Conservation (phyloP, 2,329 filamentous ascomycete species). For the Sphaerulina populicola region DNA sequence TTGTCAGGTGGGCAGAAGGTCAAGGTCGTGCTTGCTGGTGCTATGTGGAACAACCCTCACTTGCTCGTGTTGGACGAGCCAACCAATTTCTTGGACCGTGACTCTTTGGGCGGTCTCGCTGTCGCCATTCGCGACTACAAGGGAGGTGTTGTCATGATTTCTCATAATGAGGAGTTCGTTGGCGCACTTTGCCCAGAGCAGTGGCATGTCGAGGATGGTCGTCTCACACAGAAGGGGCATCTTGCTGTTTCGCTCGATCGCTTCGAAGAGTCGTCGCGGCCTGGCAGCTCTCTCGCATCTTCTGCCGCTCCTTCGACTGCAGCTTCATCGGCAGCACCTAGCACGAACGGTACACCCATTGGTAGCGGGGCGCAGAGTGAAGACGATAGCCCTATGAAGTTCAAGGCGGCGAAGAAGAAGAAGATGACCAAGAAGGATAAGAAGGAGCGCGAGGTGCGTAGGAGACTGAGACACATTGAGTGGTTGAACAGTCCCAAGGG, state of each 20-base stretch:
- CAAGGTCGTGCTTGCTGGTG: slow-evolving; percentile 92
- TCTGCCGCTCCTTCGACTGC: slow-evolving; percentile 57
- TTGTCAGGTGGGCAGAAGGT: slow-evolving; percentile 97
- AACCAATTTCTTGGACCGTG: slow-evolving; percentile 97
- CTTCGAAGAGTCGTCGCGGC: slow-evolving; percentile 68
- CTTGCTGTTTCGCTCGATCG: slow-evolving; percentile 66
- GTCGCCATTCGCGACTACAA: slow-evolving; percentile 97
- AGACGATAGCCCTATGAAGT: slow-evolving; percentile 83
- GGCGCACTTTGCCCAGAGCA: slow-evolving; percentile 92
- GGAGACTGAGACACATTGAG: slow-evolving; percentile 72
- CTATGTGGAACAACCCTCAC: slow-evolving; percentile 75
- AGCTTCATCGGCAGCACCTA: slow-evolving; percentile 28
- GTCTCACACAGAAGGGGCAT: slow-evolving; percentile 74
- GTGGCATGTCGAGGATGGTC: slow-evolving; percentile 85
- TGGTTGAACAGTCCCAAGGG: slow-evolving; percentile 66
- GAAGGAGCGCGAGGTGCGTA: slow-evolving; percentile 84
- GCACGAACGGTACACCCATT: slow-evolving; percentile 29
- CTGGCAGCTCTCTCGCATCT: slow-evolving; percentile 58
- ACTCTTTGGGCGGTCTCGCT: slow-evolving; percentile 92
- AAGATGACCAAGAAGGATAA: slow-evolving; percentile 96
- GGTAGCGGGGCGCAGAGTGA: slow-evolving; percentile 41
- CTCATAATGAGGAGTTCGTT: slow-evolving; percentile 98
- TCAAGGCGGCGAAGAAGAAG: slow-evolving; percentile 90
- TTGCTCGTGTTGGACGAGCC: slow-evolving; percentile 95
- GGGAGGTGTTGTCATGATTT: slow-evolving; percentile 98